Percentiles rank a stretch among this genome's conserved stretches.
Conservation (phyloP, 345 rosid species). For the Rubroshorea leprosula region DNA sequence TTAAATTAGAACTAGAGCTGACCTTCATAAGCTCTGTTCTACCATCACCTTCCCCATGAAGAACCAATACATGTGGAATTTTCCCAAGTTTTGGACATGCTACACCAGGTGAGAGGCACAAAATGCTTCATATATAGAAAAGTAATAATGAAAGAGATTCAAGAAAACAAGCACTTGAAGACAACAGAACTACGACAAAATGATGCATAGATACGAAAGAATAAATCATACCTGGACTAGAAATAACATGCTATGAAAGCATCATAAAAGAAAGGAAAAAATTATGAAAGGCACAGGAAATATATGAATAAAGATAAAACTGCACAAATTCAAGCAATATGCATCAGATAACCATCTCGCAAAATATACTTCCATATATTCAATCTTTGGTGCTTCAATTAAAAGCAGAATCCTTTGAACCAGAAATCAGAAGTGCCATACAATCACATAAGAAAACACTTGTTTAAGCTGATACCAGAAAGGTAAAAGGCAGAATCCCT, state of each 20-base stretch:
- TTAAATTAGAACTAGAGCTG: constrained; percentile 2
- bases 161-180: not conserved
- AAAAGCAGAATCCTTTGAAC: too few relatives aligned
- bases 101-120: constrained; percentile 23
- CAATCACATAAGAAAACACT: not conserved
- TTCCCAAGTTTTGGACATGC: constrained; percentile 71
- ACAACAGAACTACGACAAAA: constrained; percentile 4
- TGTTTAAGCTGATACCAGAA: not conserved
- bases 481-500: too few relatives aligned
- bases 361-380: not conserved
- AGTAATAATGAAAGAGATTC: constrained; percentile 1
- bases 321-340: not conserved
- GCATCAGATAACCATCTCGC: not conserved
- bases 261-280: not conserved
- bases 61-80: constrained; percentile 70
- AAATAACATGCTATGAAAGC: not conserved
- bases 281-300: not conserved
- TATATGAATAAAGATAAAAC: not conserved
- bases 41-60: constrained; percentile 90
- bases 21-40: constrained; percentile 79
- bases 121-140: not conserved
- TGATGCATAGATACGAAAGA: too few relatives aligned
- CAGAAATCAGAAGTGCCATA: too few relatives aligned
- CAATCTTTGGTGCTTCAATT: too few relatives aligned
- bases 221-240: too few relatives aligned